Base-by-base conservation (phyloP, 2,329 filamentous ascomycete genomes). In the Colletotrichum sansevieriae region DNA sequence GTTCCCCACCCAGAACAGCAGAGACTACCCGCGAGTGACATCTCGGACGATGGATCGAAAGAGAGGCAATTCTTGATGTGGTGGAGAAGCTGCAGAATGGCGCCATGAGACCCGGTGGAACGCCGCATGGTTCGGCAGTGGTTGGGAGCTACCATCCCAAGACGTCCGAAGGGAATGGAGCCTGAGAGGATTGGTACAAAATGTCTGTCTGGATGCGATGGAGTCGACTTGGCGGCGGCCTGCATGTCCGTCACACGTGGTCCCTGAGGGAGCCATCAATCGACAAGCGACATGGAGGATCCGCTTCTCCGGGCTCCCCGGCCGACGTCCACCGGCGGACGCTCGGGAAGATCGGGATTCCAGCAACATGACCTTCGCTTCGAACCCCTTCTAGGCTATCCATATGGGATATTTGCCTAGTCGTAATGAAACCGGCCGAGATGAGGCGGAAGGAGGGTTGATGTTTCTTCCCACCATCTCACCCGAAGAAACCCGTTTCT, bases 221-320 rank as follows among this genome's bases (percentile, higher is more conserved):
- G 41, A 44, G 49, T 51, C 44, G 44, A 22, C 22, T 33, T 60
- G 57, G 33, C 49, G 44, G 12, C 18, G 35, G 20, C 33, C 18
- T 29, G 43, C 57, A 39, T 58, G 55, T 15, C 18, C 43, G 39
- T 33, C 37, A 51, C 59, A 37, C 47, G 59, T 54, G 47, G 46
- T 60, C 33, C 43, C 33, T 25, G 57, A 39, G 33, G n/a, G 52
- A 55, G 51, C 29, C 15, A 9, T 4, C n/a, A 35, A 43, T 25
- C 18, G 10, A 13, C 9, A 22, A 7, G 9, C 15, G 15, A 25
- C 25, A 25, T 5, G 25, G 25, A 5, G 25, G 44, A 33, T 59
- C 60, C 43, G 35, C 57, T 29, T 7, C 29, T 61, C 63, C 63
- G 63, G 63, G 33, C 33, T 56, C 57, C 51, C 65, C 60, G 65